Evolutionary conservation across 2,329 filamentous ascomycete species (phyloP).

Genomic region (Cladophialophora exuberans): DNA sequence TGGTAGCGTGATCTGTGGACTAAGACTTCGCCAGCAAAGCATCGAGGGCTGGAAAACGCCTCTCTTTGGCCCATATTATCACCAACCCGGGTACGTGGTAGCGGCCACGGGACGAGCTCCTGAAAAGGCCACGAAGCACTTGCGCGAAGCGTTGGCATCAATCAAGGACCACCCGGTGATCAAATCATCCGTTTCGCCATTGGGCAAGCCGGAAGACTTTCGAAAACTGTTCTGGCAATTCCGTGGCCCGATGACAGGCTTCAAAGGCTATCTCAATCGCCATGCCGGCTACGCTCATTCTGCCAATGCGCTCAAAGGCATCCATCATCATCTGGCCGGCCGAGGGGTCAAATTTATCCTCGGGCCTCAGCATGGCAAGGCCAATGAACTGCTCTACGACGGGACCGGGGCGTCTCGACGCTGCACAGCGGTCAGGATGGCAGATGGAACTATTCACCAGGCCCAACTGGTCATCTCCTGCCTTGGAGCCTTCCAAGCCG

Average conservation of each 20-base stretch:
- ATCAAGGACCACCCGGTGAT: slow-evolving; percentile 42
- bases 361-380: slow-evolving; percentile 43
- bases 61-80: slow-evolving; percentile 49
- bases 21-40: slow-evolving; percentile 35
- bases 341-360: slow-evolving; percentile 54
- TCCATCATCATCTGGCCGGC: slow-evolving; percentile 55
- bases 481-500: slow-evolving; percentile 54
- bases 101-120: slow-evolving; percentile 45
- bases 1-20: neutral
- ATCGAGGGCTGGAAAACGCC: slow-evolving; percentile 48
- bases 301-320: slow-evolving; percentile 52
- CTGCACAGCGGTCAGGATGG: slow-evolving; percentile 43
- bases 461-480: slow-evolving; percentile 53
- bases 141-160: slow-evolving; percentile 40
- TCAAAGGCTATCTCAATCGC: slow-evolving; percentile 63
- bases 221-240: slow-evolving; percentile 50
- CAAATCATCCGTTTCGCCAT: slow-evolving; percentile 36
- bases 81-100: slow-evolving; percentile 49
- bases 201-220: slow-evolving; percentile 52
- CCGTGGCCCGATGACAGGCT: slow-evolving; percentile 53
- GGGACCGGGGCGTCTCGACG: slow-evolving; percentile 45
- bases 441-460: slow-evolving; percentile 37
- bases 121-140: slow-evolving; percentile 31
- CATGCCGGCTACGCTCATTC: slow-evolving; percentile 61
- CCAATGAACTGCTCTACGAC: slow-evolving; percentile 41